Conservation (phyloP, 257 asterid genomes). For the Lithospermum erythrorhizon region DNA sequence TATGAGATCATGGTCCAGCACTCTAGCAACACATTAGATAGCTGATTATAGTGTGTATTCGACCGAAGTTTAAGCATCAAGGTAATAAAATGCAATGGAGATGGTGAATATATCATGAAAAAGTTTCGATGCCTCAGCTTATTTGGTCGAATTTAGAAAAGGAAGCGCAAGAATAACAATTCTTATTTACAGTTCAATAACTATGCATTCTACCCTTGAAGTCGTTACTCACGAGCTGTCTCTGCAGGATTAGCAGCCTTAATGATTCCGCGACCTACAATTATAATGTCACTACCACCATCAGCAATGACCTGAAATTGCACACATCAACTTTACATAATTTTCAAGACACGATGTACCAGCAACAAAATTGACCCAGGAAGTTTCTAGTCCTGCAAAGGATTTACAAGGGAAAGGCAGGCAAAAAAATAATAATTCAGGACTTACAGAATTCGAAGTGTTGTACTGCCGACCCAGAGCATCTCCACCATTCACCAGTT, state of each 20-base stretch:
- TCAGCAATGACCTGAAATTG: slow-evolving; percentile 68
- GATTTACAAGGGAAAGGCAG: neutral
- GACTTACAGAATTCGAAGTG: slow-evolving; percentile 83
- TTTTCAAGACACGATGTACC: no score
- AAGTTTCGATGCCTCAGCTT: no score
- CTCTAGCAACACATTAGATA: no score
- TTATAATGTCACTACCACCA: slow-evolving; percentile 82
- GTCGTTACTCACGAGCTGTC: slow-evolving; percentile 75
- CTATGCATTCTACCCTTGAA: slow-evolving; percentile 94
- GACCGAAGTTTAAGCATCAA: no score
- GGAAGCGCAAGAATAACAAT: neutral
- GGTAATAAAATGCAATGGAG: no score
- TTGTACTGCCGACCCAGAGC: slow-evolving; percentile 85
- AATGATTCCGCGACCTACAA: slow-evolving; percentile 94
- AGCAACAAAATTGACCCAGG: no score
- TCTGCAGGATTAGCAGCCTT: slow-evolving; percentile 73
- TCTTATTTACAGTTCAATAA: slow-evolving; percentile 40
- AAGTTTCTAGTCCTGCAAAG: no score
- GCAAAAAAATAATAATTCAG: neutral
- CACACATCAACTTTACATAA: neutral
- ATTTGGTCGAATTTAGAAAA: no score
- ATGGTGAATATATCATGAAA: no score
- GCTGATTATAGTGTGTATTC: no score
- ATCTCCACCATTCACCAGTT: slow-evolving; percentile 90
- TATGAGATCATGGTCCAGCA: no score